Evolutionary conservation across 1,284 basidiomycete species (phyloP).

Genomic region (Laetiporus sulphureus): DNA sequence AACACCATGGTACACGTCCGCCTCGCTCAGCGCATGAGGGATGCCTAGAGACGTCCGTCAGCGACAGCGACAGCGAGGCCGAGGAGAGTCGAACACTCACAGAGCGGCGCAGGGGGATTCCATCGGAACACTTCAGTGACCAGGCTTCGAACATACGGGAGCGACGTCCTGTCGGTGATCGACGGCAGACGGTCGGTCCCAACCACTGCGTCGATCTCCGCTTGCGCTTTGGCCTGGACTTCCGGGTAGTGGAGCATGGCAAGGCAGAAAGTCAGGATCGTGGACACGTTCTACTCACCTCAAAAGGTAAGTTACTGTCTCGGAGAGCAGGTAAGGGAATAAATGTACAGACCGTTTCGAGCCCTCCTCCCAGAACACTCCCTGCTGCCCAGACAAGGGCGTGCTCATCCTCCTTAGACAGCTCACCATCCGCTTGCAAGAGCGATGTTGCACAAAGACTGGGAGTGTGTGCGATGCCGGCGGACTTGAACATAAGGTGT

Average conservation of each 20-base stretch:
- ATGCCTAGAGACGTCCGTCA: conserved; percentile 8
- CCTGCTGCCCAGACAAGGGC: conserved; percentile 2
- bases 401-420: conserved; percentile 1
- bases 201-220: conserved; percentile 26
- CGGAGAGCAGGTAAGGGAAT: not conserved
- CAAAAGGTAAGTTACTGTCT: not conserved
- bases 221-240: conserved; percentile 24
- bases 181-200: conserved; percentile 24
- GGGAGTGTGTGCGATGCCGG: not conserved
- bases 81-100: conserved; percentile 7
- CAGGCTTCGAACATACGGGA: conserved; percentile 27
- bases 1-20: conserved; percentile 23
- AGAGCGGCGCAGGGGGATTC: conserved; percentile 21
- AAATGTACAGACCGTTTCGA: conserved; percentile 21
- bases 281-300: conserved; percentile 20
- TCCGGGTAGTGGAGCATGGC: conserved; percentile 27
- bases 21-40: conserved; percentile 22
- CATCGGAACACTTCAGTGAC: conserved; percentile 25
- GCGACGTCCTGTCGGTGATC: conserved; percentile 20
- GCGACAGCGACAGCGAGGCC: not conserved
- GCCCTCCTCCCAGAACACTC: conserved; percentile 14
- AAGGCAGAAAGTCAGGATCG: conserved; percentile 22
- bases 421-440: not conserved
- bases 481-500: not conserved
- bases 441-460: not conserved